Conservation (phyloP, 2,329 filamentous ascomycete genomes). For the Thelonectria rubi region DNA sequence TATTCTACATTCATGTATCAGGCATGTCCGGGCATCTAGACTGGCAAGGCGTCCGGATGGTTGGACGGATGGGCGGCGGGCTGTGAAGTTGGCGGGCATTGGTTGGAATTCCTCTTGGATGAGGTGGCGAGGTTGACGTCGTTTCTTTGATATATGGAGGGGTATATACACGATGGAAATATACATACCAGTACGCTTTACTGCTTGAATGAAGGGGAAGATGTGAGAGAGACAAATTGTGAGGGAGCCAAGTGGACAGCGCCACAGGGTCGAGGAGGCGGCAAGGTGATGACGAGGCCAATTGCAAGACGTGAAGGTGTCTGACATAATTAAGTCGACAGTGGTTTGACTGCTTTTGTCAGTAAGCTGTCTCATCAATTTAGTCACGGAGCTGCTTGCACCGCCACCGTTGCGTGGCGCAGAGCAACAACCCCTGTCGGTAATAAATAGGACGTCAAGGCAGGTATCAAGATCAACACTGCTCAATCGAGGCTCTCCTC, state of each 20-base stretch:
- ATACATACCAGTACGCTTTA: background rate
- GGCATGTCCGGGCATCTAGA: conserved; percentile 38
- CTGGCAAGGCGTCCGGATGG: conserved; percentile 36
- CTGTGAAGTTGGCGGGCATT: conserved; percentile 6
- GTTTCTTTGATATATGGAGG: conserved; percentile 1
- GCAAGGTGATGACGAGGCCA: background rate
- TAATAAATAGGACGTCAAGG: conserved; percentile 8
- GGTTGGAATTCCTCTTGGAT: conserved; percentile 12
- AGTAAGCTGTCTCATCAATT: background rate
- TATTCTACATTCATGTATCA: conserved; percentile 21
- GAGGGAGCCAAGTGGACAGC: too few relatives aligned
- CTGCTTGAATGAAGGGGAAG: background rate
- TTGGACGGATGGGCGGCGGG: background rate
- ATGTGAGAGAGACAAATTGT: background rate
- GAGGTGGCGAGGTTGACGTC: conserved; percentile 11
- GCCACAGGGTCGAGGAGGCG: background rate
- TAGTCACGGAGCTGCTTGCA: background rate
- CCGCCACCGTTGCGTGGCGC: conserved; percentile 11
- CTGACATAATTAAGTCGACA: background rate
- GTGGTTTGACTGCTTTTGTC: fast-evolving
- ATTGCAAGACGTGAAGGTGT: background rate
- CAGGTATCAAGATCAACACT: background rate
- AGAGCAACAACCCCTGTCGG: background rate
- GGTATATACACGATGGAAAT: background rate
- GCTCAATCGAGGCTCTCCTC: background rate